Conservation (phyloP, 257 asterid species). For the Solanum clarkiae region DNA sequence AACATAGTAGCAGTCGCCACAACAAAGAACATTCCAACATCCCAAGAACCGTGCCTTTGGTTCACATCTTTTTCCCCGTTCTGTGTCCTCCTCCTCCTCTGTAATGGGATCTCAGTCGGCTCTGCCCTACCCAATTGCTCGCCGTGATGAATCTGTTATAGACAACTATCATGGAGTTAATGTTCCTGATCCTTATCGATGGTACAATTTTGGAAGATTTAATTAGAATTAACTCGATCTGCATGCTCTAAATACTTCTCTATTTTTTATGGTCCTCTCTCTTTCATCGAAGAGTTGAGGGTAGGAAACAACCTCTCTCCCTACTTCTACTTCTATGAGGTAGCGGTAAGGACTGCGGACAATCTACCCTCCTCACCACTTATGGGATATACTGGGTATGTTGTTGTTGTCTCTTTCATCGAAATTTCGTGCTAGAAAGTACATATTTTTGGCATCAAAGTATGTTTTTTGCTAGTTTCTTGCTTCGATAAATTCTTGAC, state of each 20-base stretch:
- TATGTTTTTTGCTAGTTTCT: neutral
- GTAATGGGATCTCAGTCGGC: constrained; percentile 56
- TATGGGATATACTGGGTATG: too few relatives aligned
- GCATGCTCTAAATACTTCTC: neutral
- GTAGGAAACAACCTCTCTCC: too few relatives aligned
- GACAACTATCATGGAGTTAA: constrained; percentile 69
- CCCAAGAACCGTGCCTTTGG: neutral
- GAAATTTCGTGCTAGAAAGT: neutral
- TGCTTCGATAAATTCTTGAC: neutral
- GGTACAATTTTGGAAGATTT: constrained; percentile 27
- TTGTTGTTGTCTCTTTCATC: too few relatives aligned
- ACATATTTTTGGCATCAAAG: neutral
- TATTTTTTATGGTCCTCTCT: neutral
- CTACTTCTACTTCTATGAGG: too few relatives aligned
- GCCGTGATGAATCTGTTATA: constrained; percentile 72
- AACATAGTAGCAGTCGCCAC: neutral
- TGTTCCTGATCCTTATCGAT: constrained; percentile 83
- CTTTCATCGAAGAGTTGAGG: too few relatives aligned
- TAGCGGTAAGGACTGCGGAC: too few relatives aligned
- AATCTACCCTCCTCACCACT: too few relatives aligned
- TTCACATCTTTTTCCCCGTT: neutral
- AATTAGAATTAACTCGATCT: neutral
- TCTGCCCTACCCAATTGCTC: constrained; percentile 50
- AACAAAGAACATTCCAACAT: neutral
- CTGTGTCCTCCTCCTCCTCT: neutral